Conservation (phyloP, 106 monocot genomes). For the Phalaenopsis aphrodite region DNA sequence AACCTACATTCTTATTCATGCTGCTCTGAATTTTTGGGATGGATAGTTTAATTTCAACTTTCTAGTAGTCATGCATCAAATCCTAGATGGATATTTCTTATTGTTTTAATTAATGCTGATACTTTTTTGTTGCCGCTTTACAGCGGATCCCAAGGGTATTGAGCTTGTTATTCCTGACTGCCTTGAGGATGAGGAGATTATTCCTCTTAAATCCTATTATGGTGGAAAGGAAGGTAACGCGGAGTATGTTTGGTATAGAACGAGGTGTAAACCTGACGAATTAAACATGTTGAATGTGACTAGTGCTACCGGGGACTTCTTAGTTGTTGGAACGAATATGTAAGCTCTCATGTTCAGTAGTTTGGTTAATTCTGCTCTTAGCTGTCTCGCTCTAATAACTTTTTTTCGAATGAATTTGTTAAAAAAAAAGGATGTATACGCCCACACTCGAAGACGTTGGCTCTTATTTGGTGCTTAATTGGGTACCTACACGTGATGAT, state of each 20-base stretch:
- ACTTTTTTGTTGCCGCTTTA: neutral
- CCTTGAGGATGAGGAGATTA: constrained; percentile 65
- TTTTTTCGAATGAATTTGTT: constrained; percentile 4
- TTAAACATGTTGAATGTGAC: constrained; percentile 28
- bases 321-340: constrained; percentile 60
- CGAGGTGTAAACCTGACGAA: constrained; percentile 36
- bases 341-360: constrained; percentile 22
- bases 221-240: constrained; percentile 86
- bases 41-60: neutral
- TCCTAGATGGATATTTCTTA: neutral
- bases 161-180: constrained; percentile 70
- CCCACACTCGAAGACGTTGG: constrained; percentile 86
- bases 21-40: no score
- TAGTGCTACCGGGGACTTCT: constrained; percentile 18
- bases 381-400: neutral
- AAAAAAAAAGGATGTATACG: constrained; percentile 55
- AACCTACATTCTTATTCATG: no score
- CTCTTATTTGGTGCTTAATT: constrained; percentile 55
- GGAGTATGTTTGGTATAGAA: constrained; percentile 76
- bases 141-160: constrained; percentile 76
- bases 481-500: constrained; percentile 89
- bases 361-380: neutral
- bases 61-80: neutral
- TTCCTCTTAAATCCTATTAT: constrained; percentile 79
- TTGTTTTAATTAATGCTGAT: neutral